phyloP scores from a whole-genome alignment of 139 green algal genomes.

The Closterium sp. region DNA sequence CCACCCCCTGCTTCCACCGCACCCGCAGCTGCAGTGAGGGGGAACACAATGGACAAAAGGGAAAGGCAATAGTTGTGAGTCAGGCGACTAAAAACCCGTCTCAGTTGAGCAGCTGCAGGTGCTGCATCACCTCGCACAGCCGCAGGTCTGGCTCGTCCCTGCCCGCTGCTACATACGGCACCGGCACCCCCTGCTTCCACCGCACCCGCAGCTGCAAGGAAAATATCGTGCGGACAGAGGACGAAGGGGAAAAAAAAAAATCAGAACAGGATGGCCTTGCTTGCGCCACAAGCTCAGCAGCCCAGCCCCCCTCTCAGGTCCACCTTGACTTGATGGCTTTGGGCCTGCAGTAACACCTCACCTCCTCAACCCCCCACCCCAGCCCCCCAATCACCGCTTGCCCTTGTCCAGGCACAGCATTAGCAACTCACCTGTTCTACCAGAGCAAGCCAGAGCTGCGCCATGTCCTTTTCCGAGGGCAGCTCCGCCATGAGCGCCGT shows the following conservation, averaged over 20 bases:
- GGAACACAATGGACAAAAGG: neutral
- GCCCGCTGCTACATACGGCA: neutral
- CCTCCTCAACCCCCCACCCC: no score
- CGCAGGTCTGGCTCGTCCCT: neutral
- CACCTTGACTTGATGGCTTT: no score
- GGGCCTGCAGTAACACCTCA: neutral
- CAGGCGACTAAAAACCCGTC: no score
- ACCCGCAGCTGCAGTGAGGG: neutral
- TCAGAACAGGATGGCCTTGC: no score
- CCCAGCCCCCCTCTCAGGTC: no score
- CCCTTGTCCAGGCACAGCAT: no score
- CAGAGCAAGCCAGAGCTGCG: neutral
- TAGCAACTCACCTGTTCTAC: neutral
- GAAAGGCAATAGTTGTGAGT: no score
- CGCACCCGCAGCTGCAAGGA: neutral
- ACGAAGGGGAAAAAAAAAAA: neutral
- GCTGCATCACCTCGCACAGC: slow-evolving; percentile 8
- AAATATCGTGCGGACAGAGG: no score
- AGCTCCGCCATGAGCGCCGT: neutral
- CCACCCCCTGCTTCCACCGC: neutral
- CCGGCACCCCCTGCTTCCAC: neutral
- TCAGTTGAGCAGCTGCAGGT: slow-evolving; percentile 9
- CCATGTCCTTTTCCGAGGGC: neutral
- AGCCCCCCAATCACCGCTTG: no score
- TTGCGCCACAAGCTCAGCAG: no score